Evolutionary conservation across 129 eudicot genomes (phyloP), one percentile per base, ranked within the genome.

Genomic region (Arctium lappa): DNA sequence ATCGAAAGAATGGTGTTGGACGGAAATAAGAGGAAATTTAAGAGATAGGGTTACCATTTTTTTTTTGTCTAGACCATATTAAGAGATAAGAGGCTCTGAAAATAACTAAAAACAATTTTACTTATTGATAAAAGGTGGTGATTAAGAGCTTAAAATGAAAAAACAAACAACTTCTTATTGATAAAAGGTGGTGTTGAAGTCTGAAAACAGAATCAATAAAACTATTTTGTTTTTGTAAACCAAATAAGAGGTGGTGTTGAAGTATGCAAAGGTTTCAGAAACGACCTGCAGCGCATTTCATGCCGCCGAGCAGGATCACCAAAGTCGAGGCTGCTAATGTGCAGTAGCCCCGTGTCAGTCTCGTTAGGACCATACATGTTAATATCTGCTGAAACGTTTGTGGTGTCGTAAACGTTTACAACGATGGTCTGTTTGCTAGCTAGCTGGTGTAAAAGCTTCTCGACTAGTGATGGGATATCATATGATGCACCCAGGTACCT

Each of bases 241-340:
- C 9, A 22, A 22, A 22, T 22, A 22, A 22, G 27, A 22, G 40
- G 60, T 10, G 11, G 18, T 16, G 30, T 71, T 8, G 22, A 40
- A 50, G 31, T 3, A 73, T 27, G 37, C 34, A 27, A 68, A n/a
- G 31, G 15, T 39, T 69, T 31, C 2, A 71, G 10, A 73, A 30
- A 44, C 82, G 37, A 95, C 99, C 99, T 91, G 97, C 99, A 95
- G 84, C 88, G 97, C 97, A 94, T 94, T 87, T 94, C 97, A 79
- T 94, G 97, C 77, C 84, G 91, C 77, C 98, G 81, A 31, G 91
- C 75, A 76, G 98, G 98, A 84, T 94, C 98, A 42, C 98, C 97
- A 81, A 94, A 94, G 81, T 94, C 97, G 80, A 92, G 97, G 62
- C 85, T 68, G 79, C 94, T 91, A 36, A 89, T 69, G 72, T 83